These are phyloP conservation scores for Candida ponderosae DNA, from an alignment of 805 yeast species.

Conservation along the genomic window DNA sequence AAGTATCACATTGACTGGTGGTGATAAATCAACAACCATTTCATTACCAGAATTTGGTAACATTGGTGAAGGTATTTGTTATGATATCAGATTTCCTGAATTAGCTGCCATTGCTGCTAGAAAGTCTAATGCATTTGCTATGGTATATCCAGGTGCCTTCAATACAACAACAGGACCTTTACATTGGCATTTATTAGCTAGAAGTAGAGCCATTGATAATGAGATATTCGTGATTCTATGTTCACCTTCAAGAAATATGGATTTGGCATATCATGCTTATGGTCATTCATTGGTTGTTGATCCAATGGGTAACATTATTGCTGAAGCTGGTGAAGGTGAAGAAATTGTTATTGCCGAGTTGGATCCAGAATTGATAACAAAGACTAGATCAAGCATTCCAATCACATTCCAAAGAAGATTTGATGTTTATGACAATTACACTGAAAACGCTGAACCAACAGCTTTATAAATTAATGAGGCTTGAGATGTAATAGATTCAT, in stretches of 20 bases:
- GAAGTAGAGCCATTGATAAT: slow-evolving; percentile 69
- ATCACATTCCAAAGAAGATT: slow-evolving; percentile 64
- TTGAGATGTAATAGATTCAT: too few species aligned
- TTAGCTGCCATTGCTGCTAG: slow-evolving; percentile 52
- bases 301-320: slow-evolving; percentile 52
- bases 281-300: slow-evolving; percentile 61
- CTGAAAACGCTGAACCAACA: slow-evolving; percentile 11
- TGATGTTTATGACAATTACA: slow-evolving; percentile 36
- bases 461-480: slow-evolving; percentile 4
- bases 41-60: slow-evolving; percentile 55
- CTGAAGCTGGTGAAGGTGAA: slow-evolving; percentile 75
- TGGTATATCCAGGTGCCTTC: slow-evolving; percentile 81
- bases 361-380: slow-evolving; percentile 49
- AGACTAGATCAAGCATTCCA: slow-evolving; percentile 62
- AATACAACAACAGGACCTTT: slow-evolving; percentile 80
- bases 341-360: slow-evolving; percentile 69
- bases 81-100: slow-evolving; percentile 77
- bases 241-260: slow-evolving; percentile 79
- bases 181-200: slow-evolving; percentile 74
- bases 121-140: slow-evolving; percentile 49
- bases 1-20: slow-evolving; percentile 63
- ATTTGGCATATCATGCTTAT: slow-evolving; percentile 52
- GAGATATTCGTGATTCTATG: slow-evolving; percentile 69
- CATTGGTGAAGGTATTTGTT: slow-evolving; percentile 82
- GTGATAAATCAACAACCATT: slow-evolving; percentile 69